Conservation (phyloP, 1,284 basidiomycete species). For the Pulveroboletus sp. region DNA sequence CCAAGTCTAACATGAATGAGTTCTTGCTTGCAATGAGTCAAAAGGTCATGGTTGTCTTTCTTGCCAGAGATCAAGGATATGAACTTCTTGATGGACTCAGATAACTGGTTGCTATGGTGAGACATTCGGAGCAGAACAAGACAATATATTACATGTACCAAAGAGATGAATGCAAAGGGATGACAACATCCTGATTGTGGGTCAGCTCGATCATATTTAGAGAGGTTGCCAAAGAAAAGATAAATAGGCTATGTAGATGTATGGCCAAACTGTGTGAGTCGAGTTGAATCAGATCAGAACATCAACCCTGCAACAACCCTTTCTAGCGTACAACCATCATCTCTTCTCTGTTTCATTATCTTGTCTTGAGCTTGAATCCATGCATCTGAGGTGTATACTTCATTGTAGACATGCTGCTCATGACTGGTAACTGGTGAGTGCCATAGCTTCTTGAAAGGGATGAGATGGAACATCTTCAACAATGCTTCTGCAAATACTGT, state of each 20-base stretch:
- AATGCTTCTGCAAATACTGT: neutral
- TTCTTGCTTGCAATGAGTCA: neutral
- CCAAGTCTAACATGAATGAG: no score
- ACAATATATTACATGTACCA: neutral
- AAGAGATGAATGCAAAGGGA: neutral
- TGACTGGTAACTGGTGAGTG: neutral
- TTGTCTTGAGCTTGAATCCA: neutral
- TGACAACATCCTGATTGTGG: neutral
- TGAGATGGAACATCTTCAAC: neutral
- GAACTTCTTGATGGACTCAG: neutral
- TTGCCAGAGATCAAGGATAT: neutral
- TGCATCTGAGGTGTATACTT: neutral
- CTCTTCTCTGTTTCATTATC: neutral
- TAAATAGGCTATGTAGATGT: conserved; percentile 36
- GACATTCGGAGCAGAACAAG: neutral
- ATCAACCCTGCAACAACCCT: conserved; percentile 14
- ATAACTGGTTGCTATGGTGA: neutral
- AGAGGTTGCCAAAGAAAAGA: neutral
- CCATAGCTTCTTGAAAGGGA: neutral
- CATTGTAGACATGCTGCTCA: neutral
- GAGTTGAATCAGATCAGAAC: conserved; percentile 42
- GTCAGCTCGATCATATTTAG: neutral
- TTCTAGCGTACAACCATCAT: neutral
- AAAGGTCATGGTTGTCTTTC: neutral
- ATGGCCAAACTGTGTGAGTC: conserved; percentile 38